Evolutionary conservation across 257 asterid species (phyloP), one percentile per base, ranked within the genome.

Genomic region (Plectranthus barbatus): DNA sequence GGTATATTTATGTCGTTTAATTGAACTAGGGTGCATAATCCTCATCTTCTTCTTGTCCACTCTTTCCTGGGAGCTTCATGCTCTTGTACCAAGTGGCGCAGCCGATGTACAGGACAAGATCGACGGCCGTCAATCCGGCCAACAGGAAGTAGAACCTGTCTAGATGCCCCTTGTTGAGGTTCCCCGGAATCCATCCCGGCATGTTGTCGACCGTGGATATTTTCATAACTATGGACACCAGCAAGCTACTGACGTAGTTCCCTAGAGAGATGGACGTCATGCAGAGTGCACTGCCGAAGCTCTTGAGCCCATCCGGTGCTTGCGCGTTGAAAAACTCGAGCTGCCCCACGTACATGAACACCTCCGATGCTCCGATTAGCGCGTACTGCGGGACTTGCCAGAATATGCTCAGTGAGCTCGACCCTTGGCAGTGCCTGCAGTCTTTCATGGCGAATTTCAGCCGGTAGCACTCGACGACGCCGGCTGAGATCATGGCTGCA

Each of bases 321-420:
- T 90, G 94, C 4, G 87, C 90, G 4, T 90, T 87, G 77, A 92
- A 92, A 66, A 92, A 92, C 83, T 92, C 99, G 9, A 89, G 42
- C n/a, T n/a, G n/a, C n/a, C n/a, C n/a, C n/a, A n/a, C n/a, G n/a
- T n/a, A n/a, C n/a, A n/a, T n/a, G n/a, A n/a, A n/a, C n/a, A n/a
- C 58, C 50, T 90, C 99, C 0, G 97, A 93, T 9, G 97, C 97
- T 0, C 97, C 99, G 6, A 93, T 76, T 0, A 93, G 81, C 0
- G 91, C 84, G 37, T 90, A 93, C 17, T 93, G 99, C 0, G 99
- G 99, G 11, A 87, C 83, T 60, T 90, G 97, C 97, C 99, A 93
- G 42, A 93, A 79, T 19, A 93, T 90, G 86, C 94, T 90, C 67
- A 93, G 41, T 1, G 95, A 76, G 72, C 97, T 92, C 21, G 96